phyloP scores from a whole-genome alignment of 2,329 filamentous ascomycete species.

The Ophiostoma novo-ulmi region DNA sequence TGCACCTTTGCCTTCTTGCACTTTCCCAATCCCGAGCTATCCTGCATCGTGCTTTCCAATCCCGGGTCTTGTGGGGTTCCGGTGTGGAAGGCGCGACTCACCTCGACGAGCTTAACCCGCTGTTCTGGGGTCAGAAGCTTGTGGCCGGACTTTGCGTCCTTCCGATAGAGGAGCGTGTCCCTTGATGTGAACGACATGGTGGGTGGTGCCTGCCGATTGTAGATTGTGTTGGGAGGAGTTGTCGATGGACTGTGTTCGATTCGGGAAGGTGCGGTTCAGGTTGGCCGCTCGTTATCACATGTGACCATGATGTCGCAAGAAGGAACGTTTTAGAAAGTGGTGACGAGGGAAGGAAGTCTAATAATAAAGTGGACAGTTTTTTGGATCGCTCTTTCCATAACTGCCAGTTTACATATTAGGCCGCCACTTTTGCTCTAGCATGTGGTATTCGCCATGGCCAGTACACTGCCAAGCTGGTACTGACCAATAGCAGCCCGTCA shows the following conservation, averaged over 20 bases:
- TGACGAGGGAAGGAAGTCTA: slow-evolving; percentile 1
- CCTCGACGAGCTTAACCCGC: slow-evolving; percentile 44
- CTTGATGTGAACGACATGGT: slow-evolving; percentile 37
- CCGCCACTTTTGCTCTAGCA: slow-evolving; percentile 15
- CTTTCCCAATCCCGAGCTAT: neutral
- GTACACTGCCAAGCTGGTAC: neutral
- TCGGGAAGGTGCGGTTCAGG: slow-evolving; percentile 21
- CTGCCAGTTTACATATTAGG: neutral
- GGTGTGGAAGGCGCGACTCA: slow-evolving; percentile 29
- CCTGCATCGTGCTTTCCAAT: neutral
- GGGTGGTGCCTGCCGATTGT: slow-evolving; percentile 20
- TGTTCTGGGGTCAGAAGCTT: slow-evolving; percentile 41
- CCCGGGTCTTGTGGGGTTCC: neutral
- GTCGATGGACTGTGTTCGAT: neutral
- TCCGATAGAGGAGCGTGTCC: slow-evolving; percentile 42
- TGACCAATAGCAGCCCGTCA: neutral
- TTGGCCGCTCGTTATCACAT: slow-evolving; percentile 18
- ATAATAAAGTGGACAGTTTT: neutral
- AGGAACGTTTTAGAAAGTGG: neutral
- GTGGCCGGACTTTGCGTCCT: slow-evolving; percentile 42
- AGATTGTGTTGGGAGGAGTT: slow-evolving; percentile 2
- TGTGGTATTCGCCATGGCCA: slow-evolving; percentile 3
- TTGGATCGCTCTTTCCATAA: slow-evolving; percentile 13
- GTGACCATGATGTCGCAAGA: slow-evolving; percentile 16
- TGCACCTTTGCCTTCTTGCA: neutral